phyloP scores from a whole-genome alignment of 1,284 basidiomycete genomes.

The Gyrodon tennesseensis region DNA sequence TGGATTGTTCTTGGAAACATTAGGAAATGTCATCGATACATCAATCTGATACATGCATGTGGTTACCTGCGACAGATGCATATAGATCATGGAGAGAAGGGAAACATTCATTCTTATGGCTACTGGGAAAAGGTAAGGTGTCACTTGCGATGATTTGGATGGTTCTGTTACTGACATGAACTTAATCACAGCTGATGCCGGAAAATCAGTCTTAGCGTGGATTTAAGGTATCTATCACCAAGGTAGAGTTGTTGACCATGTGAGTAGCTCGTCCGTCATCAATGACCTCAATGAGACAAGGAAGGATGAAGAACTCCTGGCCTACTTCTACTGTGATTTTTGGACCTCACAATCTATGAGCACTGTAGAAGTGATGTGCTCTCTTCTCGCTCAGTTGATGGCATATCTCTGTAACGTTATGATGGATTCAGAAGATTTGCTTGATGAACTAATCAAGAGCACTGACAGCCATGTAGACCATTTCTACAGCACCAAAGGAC shows the following conservation, averaged over 20 bases:
- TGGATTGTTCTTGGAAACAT: conserved; percentile 23
- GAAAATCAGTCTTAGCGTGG: conserved; percentile 23
- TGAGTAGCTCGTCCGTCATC: conserved; percentile 17
- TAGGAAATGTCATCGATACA: background rate
- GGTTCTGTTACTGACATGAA: background rate
- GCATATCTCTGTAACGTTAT: background rate
- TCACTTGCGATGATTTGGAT: fast-evolving
- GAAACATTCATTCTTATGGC: conserved; percentile 11
- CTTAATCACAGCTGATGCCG: conserved; percentile 17
- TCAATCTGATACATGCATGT: conserved; percentile 25
- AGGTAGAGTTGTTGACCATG: background rate
- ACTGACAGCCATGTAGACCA: background rate
- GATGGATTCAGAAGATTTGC: conserved; percentile 3
- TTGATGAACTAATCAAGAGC: conserved; percentile 19
- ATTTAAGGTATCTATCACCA: background rate
- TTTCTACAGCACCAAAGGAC: conserved; percentile 19
- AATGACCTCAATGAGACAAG: conserved; percentile 9
- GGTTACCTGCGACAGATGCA: conserved; percentile 12
- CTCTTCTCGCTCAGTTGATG: conserved; percentile 21
- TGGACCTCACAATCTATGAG: conserved; percentile 7
- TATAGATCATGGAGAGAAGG: conserved; percentile 27
- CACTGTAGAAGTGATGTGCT: conserved; percentile 25
- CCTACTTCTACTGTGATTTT: conserved; percentile 33
- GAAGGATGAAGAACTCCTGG: conserved; percentile 8
- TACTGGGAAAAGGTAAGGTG: conserved; percentile 27